Evolutionary conservation across 108 stramenopile genomes (phyloP), one percentile per base, ranked within the genome.

Genomic region (Skeletonema grethae): DNA sequence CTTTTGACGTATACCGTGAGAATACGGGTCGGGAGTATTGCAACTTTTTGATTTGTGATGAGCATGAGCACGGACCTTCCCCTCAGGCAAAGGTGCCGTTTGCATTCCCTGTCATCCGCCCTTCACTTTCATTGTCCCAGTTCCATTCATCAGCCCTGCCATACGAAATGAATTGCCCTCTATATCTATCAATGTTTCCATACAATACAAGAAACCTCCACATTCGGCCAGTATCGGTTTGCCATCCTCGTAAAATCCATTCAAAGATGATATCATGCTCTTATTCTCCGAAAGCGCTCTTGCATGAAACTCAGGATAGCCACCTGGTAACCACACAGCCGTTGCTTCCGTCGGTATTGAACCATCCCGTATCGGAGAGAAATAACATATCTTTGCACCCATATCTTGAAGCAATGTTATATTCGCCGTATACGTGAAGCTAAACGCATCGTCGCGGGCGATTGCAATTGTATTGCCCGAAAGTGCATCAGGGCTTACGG

Each of bases 31-130:
- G 9, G 62, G 62, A 48, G 62, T 63, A 5, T 56, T 32, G n/a
- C 53, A 16, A 13, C 62, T 63, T 18, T 56, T 56, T 20, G 62
- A 63, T 56, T 56, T 50, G 53, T 63, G 62, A n/a, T 63, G 62
- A 25, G 62, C 62, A 39, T 63, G 62, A 10, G 62, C 62, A 11
- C 62, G 62, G 12, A 63, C 46, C 6, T 63, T 63, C 16, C 62
- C 62, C 6, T 63, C 62, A 11, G 45, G 45, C 22, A 63, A 56
- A 10, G 62, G 62, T 24, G 62, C 62, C 20, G 62, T 63, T 56
- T 63, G 62, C 62, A 63, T 63, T 63, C 62, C 62, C 62, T 63
- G 62, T 63, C 62, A 63, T 63, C 62, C 62, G 4, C 50, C 62
- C 5, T 63, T 63, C 6, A 56, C 55, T 63, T 63, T 63, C 62